Evolutionary conservation across 768 basidiomycete species (phyloP).

Genomic region (Termitomyces titanicus): DNA sequence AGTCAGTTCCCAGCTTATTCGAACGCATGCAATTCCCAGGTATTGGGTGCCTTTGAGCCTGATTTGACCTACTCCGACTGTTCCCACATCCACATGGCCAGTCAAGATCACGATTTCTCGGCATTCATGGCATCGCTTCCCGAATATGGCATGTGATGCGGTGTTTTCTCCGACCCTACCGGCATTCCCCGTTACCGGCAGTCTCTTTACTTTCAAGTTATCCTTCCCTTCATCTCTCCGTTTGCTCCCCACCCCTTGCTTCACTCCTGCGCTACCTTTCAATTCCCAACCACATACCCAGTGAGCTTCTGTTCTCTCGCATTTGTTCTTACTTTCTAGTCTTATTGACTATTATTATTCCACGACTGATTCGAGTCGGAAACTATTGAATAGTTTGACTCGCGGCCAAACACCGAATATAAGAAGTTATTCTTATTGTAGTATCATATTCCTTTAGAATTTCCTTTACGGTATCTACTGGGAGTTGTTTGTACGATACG

Average conservation of each 20-base stretch:
- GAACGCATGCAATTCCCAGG: slow-evolving; percentile 14
- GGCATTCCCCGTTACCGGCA: background rate
- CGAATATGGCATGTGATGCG: slow-evolving; percentile 25
- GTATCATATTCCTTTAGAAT: slow-evolving; percentile 12
- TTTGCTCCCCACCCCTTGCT: slow-evolving; percentile 1
- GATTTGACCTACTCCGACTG: slow-evolving; percentile 17
- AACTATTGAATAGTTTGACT: slow-evolving; percentile 12
- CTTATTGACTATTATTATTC: slow-evolving; percentile 2
- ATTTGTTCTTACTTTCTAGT: slow-evolving; percentile 9
- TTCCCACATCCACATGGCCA: slow-evolving; percentile 21
- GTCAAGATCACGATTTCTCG: slow-evolving; percentile 30
- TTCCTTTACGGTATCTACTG: background rate
- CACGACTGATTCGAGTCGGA: slow-evolving; percentile 7
- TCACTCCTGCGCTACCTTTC: slow-evolving; percentile 1
- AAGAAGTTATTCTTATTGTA: slow-evolving; percentile 20
- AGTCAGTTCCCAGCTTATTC: slow-evolving; percentile 20
- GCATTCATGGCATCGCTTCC: slow-evolving; percentile 33
- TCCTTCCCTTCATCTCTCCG: background rate
- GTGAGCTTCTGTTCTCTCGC: slow-evolving; percentile 11
- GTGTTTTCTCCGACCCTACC: slow-evolving; percentile 7
- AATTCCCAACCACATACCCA: background rate
- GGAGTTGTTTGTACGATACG: slow-evolving; percentile 13
- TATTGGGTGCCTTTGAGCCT: slow-evolving; percentile 12
- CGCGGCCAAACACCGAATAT: slow-evolving; percentile 11
- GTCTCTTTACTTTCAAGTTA: slow-evolving; percentile 1